Evolutionary conservation across 2,329 filamentous ascomycete genomes (phyloP).

Genomic region (Bipolaris cookei): DNA sequence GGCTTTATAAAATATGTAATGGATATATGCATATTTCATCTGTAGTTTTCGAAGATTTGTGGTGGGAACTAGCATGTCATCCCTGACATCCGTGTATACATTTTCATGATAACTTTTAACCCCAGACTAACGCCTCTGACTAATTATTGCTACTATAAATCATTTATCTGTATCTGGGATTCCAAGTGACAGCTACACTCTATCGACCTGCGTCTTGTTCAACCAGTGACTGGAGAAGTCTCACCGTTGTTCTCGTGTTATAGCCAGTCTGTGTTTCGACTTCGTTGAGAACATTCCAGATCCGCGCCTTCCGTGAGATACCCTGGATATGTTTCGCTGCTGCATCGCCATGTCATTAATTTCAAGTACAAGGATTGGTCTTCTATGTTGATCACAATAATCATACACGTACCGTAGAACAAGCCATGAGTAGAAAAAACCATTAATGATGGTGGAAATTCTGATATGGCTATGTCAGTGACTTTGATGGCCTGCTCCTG

Average conservation of each 20-base stretch:
- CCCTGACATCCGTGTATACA: too few species aligned
- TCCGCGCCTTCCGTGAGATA: constrained; percentile 40
- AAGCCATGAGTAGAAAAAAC: constrained; percentile 44
- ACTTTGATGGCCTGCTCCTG: constrained; percentile 42
- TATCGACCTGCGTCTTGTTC: constrained; percentile 16
- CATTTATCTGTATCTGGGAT: too few species aligned
- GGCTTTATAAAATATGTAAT: too few species aligned
- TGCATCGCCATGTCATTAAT: constrained; percentile 11
- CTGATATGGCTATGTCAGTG: constrained; percentile 41
- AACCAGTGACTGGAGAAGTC: constrained; percentile 35
- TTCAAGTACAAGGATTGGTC: not conserved
- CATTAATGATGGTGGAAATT: constrained; percentile 41
- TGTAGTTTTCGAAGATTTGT: too few species aligned
- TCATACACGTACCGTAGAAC: constrained; percentile 35
- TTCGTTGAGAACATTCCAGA: constrained; percentile 43
- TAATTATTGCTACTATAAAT: too few species aligned
- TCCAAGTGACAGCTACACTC: too few species aligned
- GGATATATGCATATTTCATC: too few species aligned
- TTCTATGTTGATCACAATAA: too few species aligned
- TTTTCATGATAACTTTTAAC: too few species aligned
- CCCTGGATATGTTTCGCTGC: constrained; percentile 46
- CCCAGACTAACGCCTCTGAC: too few species aligned
- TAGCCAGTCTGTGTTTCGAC: constrained; percentile 44
- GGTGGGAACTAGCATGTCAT: too few species aligned
- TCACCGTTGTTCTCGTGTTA: constrained; percentile 36